Conservation (phyloP, 2,329 filamentous ascomycete species). For the Colletotrichum orchidophilum region DNA sequence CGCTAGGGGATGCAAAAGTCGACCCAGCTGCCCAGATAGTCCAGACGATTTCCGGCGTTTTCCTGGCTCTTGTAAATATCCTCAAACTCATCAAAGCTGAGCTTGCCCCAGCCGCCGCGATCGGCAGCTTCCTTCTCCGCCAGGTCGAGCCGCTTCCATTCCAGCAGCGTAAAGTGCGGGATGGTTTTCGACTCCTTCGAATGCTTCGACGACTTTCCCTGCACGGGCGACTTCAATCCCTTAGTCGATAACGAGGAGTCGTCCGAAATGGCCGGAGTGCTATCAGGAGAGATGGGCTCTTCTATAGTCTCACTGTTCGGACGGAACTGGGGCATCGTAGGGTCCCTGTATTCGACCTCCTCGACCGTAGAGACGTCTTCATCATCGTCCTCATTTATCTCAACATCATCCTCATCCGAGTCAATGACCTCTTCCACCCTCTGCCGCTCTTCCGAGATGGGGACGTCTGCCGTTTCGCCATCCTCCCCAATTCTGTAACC, state of each 20-base stretch:
- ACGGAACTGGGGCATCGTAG: conserved; percentile 74
- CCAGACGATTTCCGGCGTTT: conserved; percentile 70
- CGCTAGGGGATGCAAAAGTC: conserved; percentile 76
- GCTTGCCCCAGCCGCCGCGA: conserved; percentile 81
- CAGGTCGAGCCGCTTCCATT: conserved; percentile 67
- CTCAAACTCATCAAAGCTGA: conserved; percentile 85
- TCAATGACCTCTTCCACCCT: conserved; percentile 33
- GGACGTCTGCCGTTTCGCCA: neutral
- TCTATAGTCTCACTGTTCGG: conserved; percentile 57
- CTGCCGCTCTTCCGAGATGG: conserved; percentile 1
- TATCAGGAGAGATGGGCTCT: conserved; percentile 23
- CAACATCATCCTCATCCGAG: conserved; percentile 23
- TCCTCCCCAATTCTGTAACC: conserved; percentile 54
- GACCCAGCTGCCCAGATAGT: conserved; percentile 91
- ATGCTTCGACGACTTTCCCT: conserved; percentile 22
- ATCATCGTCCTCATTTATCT: conserved; percentile 36
- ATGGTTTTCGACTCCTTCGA: conserved; percentile 40
- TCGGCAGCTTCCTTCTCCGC: conserved; percentile 74
- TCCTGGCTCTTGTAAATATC: conserved; percentile 75
- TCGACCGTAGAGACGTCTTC: conserved; percentile 32
- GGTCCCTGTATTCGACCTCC: conserved; percentile 55
- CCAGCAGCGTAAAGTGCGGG: conserved; percentile 48
- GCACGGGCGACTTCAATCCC: conserved; percentile 6
- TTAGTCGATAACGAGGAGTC: neutral
- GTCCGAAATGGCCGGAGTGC: neutral